Evolutionary conservation across 2,329 filamentous ascomycete species (phyloP).

Genomic region (Meredithiella fracta): DNA sequence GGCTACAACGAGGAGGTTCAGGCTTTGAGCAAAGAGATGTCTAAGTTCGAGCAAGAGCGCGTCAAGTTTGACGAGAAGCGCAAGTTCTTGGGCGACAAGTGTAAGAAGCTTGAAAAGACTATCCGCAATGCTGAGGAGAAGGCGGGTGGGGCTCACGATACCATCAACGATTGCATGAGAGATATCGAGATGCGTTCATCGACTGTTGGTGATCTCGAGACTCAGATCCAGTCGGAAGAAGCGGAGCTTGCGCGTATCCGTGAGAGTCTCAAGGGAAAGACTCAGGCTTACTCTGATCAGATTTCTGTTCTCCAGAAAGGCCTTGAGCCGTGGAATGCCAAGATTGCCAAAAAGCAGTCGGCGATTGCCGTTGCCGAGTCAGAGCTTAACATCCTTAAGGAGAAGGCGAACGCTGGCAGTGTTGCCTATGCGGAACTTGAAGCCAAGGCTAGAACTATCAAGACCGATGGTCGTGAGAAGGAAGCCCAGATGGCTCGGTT

Average conservation of each 20-base stretch:
- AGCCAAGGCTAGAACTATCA: conserved; percentile 57
- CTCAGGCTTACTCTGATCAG: conserved; percentile 80
- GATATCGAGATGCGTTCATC: conserved; percentile 61
- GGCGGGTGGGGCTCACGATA: conserved; percentile 55
- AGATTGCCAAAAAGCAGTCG: conserved; percentile 91
- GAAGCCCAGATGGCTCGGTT: conserved; percentile 58
- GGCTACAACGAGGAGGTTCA: conserved; percentile 68
- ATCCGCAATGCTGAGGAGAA: conserved; percentile 62
- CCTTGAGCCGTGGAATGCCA: conserved; percentile 89
- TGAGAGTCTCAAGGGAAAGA: conserved; percentile 84
- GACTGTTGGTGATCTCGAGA: conserved; percentile 64
- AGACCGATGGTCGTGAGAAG: conserved; percentile 56
- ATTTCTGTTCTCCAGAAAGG: conserved; percentile 87
- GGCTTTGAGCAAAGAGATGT: conserved; percentile 65
- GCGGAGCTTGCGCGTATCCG: conserved; percentile 68
- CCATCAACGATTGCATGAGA: conserved; percentile 58
- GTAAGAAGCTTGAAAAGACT: conserved; percentile 86
- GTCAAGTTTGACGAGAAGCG: conserved; percentile 97
- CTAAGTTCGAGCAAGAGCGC: conserved; percentile 85
- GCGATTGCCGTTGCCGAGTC: conserved; percentile 88
- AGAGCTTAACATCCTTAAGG: conserved; percentile 77
- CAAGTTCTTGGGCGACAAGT: conserved; percentile 81
- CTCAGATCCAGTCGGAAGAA: conserved; percentile 62
- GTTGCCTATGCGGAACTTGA: conserved; percentile 72
- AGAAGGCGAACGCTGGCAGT: conserved; percentile 75